Percentiles rank a stretch among this genome's conserved stretches.
Conservation (phyloP, 768 basidiomycete genomes). For the Suillus subaureus region DNA sequence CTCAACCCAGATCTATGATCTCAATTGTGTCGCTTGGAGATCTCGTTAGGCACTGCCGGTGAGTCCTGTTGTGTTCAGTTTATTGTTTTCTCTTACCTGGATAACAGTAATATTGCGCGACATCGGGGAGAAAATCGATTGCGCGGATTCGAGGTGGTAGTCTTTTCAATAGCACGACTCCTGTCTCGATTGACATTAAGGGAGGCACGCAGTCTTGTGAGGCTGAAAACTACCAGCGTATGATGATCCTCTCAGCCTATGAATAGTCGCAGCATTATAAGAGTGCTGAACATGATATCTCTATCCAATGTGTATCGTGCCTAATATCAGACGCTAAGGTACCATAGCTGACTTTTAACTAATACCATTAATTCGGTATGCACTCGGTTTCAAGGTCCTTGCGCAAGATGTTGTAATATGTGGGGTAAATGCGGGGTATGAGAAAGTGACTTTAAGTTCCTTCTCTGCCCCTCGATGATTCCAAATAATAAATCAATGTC, state of each 20-base stretch:
- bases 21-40: background rate
- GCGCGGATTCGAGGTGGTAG: no score
- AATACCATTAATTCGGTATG: background rate
- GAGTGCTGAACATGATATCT: background rate
- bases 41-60: background rate
- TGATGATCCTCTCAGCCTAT: background rate
- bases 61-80: background rate
- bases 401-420: background rate
- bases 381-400: background rate
- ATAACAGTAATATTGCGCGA: background rate
- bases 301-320: background rate
- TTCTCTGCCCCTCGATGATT: background rate
- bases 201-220: background rate
- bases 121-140: background rate
- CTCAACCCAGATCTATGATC: slow-evolving; percentile 76
- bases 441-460: background rate
- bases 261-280: background rate
- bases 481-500: background rate
- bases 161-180: background rate
- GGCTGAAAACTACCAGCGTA: no score
- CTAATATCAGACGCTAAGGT: background rate
- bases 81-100: background rate
- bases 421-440: background rate
- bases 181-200: background rate
- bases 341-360: background rate